Percentiles rank a stretch among this genome's conserved stretches.
phyloP scores from a whole-genome alignment of 768 basidiomycete genomes.

The Termitomyces sp. region DNA sequence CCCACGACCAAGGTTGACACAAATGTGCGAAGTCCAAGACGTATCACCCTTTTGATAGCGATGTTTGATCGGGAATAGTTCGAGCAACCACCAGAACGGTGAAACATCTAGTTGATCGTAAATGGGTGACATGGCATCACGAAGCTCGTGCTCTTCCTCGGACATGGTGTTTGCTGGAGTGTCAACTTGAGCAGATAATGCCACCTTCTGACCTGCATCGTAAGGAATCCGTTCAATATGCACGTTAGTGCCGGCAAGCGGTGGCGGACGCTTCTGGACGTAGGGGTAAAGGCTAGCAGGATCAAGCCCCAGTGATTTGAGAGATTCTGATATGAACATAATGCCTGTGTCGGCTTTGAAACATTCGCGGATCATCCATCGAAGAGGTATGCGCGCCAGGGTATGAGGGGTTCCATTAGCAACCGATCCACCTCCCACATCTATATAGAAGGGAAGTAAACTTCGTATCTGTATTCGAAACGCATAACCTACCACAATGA shows the following conservation, averaged over 20 bases:
- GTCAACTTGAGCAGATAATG: neutral
- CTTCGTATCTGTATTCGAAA: neutral
- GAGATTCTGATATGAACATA: constrained; percentile 42
- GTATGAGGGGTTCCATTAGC: constrained; percentile 31
- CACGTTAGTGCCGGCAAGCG: constrained; percentile 12
- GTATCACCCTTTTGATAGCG: constrained; percentile 28
- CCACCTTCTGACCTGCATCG: neutral
- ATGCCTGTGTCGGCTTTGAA: constrained; percentile 53
- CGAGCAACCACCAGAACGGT: constrained; percentile 57
- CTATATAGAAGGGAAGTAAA: constrained; percentile 17
- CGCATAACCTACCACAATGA: constrained; percentile 23
- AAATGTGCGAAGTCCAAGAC: constrained; percentile 20
- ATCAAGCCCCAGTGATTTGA: constrained; percentile 38
- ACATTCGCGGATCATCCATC: constrained; percentile 70
- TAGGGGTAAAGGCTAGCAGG: constrained; percentile 28
- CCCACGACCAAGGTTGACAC: constrained; percentile 30
- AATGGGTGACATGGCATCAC: constrained; percentile 38
- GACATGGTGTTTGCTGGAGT: constrained; percentile 1
- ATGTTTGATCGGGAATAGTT: constrained; percentile 34
- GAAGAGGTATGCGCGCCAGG: constrained; percentile 47
- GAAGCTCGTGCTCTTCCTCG: constrained; percentile 51
- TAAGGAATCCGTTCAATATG: constrained; percentile 17
- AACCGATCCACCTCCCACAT: constrained; percentile 50
- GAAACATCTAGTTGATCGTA: constrained; percentile 46
- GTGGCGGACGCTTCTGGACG: constrained; percentile 25